Base-by-base conservation (phyloP, 768 basidiomycete species). In the Leccinum disarticulatum region DNA sequence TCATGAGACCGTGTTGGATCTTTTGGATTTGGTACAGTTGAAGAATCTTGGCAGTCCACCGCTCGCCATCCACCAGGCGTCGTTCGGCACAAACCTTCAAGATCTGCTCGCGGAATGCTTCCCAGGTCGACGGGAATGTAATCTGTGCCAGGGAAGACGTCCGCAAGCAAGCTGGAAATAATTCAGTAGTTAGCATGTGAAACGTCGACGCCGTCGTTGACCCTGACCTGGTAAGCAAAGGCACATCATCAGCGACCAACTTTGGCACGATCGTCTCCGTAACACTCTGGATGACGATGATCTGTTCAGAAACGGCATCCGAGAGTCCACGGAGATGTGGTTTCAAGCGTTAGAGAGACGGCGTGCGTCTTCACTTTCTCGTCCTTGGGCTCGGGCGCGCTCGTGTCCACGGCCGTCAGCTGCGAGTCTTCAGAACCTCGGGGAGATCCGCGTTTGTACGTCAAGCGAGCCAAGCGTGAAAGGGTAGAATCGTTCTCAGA, bases 21-120 rank as follows among this genome's bases (percentile, higher is more conserved):
- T 95, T 98, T 77, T 99, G 97, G 60, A 99, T 98, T 73, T 98
- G 97, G 74, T 98, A 98, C 5, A 99, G 83, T 71, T 99, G 97
- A 14, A 99, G 81, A 59, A 98, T 96, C 79, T 99, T 99, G 66
- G 87, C 83, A 54, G 95, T 82, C 96, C 97, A 99, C 35, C 84
- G 83, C 50, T 95, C 91, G 19, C 94, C 93, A 52, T 86, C 77
- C 25, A 94, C 82, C n/a, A 98, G 80, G 35, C 93, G 87, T 41
- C 87, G 86, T 74, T 97, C 93, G 7, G 78, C 75, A 75, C 96
- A 98, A 59, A 98, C 91, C 66, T 88, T 86, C 62, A 86, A 71
- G 64, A 99, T 95, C 64, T 96, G 85, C 63, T 86, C 83, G n/a
- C 87, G 86, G 11, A 99, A 82, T 6, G 87, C 84, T 67, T 91